Base-by-base conservation (phyloP, 495 filamentous ascomycete genomes). In the Penicillium parvum region DNA sequence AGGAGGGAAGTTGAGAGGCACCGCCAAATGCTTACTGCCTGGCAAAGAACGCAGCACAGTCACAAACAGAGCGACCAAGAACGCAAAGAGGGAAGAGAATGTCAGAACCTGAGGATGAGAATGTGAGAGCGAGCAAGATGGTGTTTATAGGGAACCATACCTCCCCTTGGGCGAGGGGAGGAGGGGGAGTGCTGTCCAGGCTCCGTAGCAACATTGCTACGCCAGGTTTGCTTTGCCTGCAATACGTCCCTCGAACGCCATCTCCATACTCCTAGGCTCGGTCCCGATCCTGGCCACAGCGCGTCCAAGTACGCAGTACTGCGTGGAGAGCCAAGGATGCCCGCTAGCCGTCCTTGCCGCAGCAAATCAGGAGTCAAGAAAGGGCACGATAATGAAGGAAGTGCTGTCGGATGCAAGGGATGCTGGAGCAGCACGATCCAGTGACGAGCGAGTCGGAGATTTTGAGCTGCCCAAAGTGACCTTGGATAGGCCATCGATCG, bases 71-170 rank as follows among this genome's bases (percentile, higher is more conserved):
- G 50, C 51, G n/a, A n/a, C 49, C 54, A 58, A 65, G 60, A 63
- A 69, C 68, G 68, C 56, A 63, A 44, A 52, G 60, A 45, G 55
- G 49, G 58, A 66, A 62, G 69, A 72, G 65, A 74, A 69, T 65
- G 61, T 69, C 60, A 66, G 62, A 66, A 61, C 70, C 70, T 74
- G 65, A 47, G 61, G 66, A 72, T 77, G 72, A 75, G 75, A 79
- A 78, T 79, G 77, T 74, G 65, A 58, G 62, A 73, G 71, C 69
- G 68, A 66, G 54, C 55, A 58, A 45, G 62, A 69, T 67, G 64
- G 56, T 71, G 69, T 72, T 72, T 72, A 75, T 75, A 73, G 61
- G 62, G 53, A 60, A 61, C 53, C 63, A 56, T 61, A 63, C 45
- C 57, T 68, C 58, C 59, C 53, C 53, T 61, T 45, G 23, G 11